Base-by-base conservation (phyloP, 305 asterid genomes). In the Andrographis paniculata region DNA sequence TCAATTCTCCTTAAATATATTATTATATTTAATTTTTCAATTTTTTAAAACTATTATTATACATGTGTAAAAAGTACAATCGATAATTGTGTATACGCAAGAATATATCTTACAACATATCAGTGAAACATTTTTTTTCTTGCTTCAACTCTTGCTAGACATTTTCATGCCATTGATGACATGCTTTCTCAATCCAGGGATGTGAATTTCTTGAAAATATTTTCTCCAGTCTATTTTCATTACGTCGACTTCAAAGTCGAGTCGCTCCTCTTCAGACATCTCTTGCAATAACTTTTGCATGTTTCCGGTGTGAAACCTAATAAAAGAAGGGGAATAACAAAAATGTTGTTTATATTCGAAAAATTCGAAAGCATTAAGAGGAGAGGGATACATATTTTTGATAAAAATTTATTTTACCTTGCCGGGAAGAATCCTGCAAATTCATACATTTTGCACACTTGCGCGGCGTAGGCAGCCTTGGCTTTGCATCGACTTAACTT, bases 251-350 rank as follows among this genome's bases (percentile, higher is more conserved):
- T 42, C 61, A 3, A 66, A 66, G 4, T 4, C 9, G 12, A 0
- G 38, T 27, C 14, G 23, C 53, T 66, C 72, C 54, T 66, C 64
- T 52, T 47, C 22, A 16, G 72, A 66, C 72, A 66, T 66, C 22
- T 66, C 64, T 33, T 18, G 40, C 13, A 66, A 47, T 23, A 66
- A 16, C 24, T 52, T 46, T 3, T 37, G 18, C 1, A 61, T 66
- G 37, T 66, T 69, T 9, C 68, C 71, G 0, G 46, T 60, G 4
- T 64, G 53, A 16, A 69, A 65, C 36, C 50, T 45, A 19, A 1
- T 13, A 33, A n/a, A n/a, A n/a, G n/a, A n/a, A n/a, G n/a, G n/a
- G n/a, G n/a, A n/a, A n/a, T n/a, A n/a, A n/a, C n/a, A n/a, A n/a
- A n/a, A n/a, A n/a, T n/a, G n/a, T n/a, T n/a, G n/a, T n/a, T n/a